Conservation (phyloP, 2,329 filamentous ascomycete species). For the Epicoccum sorghinum region DNA sequence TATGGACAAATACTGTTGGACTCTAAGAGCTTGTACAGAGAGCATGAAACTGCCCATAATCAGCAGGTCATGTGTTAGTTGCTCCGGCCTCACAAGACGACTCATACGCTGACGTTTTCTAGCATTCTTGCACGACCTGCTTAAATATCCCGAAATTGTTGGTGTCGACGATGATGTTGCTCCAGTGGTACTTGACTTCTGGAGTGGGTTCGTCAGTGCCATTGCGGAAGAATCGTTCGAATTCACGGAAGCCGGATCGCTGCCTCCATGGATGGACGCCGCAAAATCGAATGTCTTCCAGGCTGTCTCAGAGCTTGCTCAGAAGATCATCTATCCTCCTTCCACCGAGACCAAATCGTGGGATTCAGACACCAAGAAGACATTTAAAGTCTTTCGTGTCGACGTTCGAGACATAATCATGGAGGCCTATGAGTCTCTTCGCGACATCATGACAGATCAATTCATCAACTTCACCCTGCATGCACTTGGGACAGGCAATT, state of each 20-base stretch:
- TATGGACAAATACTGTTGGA: conserved; percentile 45
- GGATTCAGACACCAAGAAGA: conserved; percentile 71
- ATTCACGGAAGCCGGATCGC: conserved; percentile 42
- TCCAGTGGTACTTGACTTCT: conserved; percentile 77
- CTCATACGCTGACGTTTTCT: conserved; percentile 9
- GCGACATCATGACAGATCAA: conserved; percentile 53
- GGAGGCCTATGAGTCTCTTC: conserved; percentile 67
- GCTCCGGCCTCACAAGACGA: background rate
- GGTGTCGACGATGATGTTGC: conserved; percentile 78
- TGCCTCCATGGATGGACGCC: conserved; percentile 61
- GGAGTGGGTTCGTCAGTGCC: conserved; percentile 76
- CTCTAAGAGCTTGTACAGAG: conserved; percentile 53
- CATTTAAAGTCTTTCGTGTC: conserved; percentile 74
- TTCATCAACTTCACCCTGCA: conserved; percentile 53
- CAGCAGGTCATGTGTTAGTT: conserved; percentile 46
- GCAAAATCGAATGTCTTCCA: conserved; percentile 67
- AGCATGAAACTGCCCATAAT: conserved; percentile 47
- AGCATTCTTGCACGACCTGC: conserved; percentile 66
- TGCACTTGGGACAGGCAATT: conserved; percentile 50
- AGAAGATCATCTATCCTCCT: conserved; percentile 72
- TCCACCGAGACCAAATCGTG: conserved; percentile 64
- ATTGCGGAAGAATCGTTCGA: conserved; percentile 61
- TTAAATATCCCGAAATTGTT: conserved; percentile 69
- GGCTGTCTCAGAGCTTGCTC: conserved; percentile 70
- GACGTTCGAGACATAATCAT: conserved; percentile 82